A percentile compares a stretch with the other conserved stretches of the same genome.
phyloP scores from a whole-genome alignment of 352 stramenopile species.

The Globisporangium echinulatum region DNA sequence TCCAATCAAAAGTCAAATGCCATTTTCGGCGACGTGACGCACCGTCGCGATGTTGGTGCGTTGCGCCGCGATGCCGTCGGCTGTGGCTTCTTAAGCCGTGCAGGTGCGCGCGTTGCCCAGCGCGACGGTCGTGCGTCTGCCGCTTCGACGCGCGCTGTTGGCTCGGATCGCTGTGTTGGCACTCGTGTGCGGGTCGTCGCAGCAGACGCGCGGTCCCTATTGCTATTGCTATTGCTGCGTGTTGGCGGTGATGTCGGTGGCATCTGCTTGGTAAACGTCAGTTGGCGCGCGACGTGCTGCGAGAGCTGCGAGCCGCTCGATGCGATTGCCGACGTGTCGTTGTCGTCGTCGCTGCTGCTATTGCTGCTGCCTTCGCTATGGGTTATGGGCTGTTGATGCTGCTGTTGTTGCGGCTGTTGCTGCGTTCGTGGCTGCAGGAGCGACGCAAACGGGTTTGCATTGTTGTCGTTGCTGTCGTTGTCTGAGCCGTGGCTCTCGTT shows the following conservation, averaged over 20 bases:
- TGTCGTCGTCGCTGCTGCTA: background rate
- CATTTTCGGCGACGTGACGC: constrained; percentile 7
- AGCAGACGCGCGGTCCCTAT: background rate
- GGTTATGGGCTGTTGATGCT: background rate
- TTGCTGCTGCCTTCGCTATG: background rate
- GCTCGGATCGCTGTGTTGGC: background rate
- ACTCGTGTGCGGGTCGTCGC: background rate
- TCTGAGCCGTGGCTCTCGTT: background rate
- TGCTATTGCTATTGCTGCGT: background rate
- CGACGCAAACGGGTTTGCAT: constrained; percentile 61
- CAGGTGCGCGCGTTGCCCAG: constrained; percentile 21
- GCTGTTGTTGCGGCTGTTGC: constrained; percentile 7
- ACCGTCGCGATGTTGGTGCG: constrained; percentile 29
- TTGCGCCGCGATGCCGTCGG: constrained; percentile 1
- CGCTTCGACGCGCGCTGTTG: constrained; percentile 30
- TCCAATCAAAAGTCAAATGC: no score
- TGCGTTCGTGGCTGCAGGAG: constrained; percentile 42
- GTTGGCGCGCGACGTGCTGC: background rate
- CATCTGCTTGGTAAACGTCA: background rate
- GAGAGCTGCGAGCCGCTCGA: background rate
- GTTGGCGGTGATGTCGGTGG: background rate
- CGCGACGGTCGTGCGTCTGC: constrained; percentile 39
- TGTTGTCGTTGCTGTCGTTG: constrained; percentile 25
- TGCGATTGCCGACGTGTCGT: background rate
- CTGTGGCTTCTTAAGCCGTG: constrained; percentile 1